phyloP scores from a whole-genome alignment of 345 rosid species.

The Ceriops zippeliana region DNA sequence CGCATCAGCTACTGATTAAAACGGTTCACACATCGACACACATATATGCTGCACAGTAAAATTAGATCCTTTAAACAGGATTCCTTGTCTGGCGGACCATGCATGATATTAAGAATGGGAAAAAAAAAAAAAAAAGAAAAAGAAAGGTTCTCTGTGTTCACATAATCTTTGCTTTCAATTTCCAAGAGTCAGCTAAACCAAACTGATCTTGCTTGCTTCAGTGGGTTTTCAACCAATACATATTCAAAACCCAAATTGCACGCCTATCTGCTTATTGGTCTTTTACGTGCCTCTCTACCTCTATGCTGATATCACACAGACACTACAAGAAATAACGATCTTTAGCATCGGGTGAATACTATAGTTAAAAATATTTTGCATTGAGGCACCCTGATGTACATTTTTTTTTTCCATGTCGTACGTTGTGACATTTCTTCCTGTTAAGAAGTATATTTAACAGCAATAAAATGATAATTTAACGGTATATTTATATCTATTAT shows the following conservation, averaged over 20 bases:
- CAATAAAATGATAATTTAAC: too few relatives aligned
- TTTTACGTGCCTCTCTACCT: conserved; percentile 1
- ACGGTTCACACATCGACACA: conserved; percentile 10
- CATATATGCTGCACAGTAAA: not conserved
- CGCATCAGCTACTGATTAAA: conserved; percentile 28
- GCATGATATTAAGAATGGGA: conserved; percentile 15
- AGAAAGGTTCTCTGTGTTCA: conserved; percentile 22
- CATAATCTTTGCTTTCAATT: conserved; percentile 5
- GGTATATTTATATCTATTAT: too few relatives aligned
- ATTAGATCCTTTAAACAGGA: conserved; percentile 28
- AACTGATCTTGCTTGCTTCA: conserved; percentile 43
- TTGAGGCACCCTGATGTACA: too few relatives aligned
- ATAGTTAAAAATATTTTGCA: too few relatives aligned
- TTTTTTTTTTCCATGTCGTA: too few relatives aligned
- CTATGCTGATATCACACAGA: conserved; percentile 14
- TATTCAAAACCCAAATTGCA: conserved; percentile 24
- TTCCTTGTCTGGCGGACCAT: conserved; percentile 43
- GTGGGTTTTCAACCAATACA: conserved; percentile 40
- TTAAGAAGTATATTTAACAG: too few relatives aligned
- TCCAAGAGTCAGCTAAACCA: conserved; percentile 42
- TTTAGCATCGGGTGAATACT: too few relatives aligned
- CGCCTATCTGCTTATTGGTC: conserved; percentile 13
- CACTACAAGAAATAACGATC: not conserved
- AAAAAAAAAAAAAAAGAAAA: too few relatives aligned
- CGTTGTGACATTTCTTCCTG: too few relatives aligned